These are phyloP conservation scores for Paragyromitra xinjiangensis DNA, from an alignment of 495 filamentous ascomycete species.

Conservation along the genomic window DNA sequence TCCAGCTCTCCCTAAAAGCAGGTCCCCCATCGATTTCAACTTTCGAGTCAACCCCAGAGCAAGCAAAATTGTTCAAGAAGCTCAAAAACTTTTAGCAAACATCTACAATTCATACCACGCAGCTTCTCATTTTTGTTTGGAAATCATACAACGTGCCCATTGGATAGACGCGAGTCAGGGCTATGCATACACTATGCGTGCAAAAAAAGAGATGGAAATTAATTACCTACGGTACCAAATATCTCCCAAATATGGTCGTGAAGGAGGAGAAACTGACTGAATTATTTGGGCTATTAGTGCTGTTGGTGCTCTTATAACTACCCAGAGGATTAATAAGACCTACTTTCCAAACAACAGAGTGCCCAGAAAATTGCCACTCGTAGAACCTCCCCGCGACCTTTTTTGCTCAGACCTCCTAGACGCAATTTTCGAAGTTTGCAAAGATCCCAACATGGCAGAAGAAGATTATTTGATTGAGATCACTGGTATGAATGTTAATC, in stretches of 20 bases:
- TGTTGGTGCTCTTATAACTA: conserved; percentile 8
- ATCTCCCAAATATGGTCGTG: neutral
- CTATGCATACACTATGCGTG: neutral
- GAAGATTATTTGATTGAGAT: conserved; percentile 24
- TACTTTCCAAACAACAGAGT: conserved; percentile 8
- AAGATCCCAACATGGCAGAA: conserved; percentile 31
- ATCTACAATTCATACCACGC: conserved; percentile 21
- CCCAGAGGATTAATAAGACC: conserved; percentile 14
- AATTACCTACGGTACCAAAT: conserved; percentile 30
- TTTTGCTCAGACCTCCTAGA: conserved; percentile 16
- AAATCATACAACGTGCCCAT: conserved; percentile 27
- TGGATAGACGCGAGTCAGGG: conserved; percentile 13
- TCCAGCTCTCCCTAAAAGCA: neutral
- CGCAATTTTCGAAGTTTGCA: conserved; percentile 17
- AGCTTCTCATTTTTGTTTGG: conserved; percentile 5
- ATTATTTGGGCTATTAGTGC: conserved; percentile 9
- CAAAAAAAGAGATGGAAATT: conserved; percentile 24
- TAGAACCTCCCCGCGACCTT: neutral
- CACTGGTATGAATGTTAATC: conserved; percentile 36
- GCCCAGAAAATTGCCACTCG: neutral
- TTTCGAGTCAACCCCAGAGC: neutral
- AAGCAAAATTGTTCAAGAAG: neutral
- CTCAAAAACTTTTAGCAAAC: conserved; percentile 4
- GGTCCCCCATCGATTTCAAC: conserved; percentile 4
- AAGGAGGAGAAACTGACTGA: neutral